These are phyloP conservation scores for Pseudocercospora ulei DNA, from an alignment of 2,329 filamentous ascomycete species.

Conservation along the genomic window DNA sequence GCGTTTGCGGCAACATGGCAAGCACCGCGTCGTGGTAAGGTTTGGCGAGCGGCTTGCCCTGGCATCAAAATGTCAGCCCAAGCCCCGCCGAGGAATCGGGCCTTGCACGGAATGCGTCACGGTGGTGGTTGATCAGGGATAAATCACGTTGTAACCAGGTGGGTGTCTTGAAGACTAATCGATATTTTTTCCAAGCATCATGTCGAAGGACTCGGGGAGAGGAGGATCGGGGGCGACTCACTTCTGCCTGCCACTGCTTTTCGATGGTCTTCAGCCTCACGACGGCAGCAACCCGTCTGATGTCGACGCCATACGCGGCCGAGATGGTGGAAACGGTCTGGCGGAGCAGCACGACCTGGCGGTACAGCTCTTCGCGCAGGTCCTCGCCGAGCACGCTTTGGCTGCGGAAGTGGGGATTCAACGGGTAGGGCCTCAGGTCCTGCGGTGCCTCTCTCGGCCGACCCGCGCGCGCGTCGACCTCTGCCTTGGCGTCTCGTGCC, in stretches of 20 bases:
- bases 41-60: conserved; percentile 67
- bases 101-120: too few species aligned
- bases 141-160: conserved; percentile 68
- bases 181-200: conserved; percentile 71
- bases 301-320: conserved; percentile 65
- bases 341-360: conserved; percentile 54
- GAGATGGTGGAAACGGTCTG: conserved; percentile 66
- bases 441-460: conserved; percentile 25
- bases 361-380: conserved; percentile 64
- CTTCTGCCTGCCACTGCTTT: conserved; percentile 64
- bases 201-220: conserved; percentile 25
- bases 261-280: conserved; percentile 79
- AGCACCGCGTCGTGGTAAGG: conserved; percentile 69
- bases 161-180: conserved; percentile 99
- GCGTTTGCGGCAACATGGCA: conserved; percentile 67
- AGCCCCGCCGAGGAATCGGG: neutral
- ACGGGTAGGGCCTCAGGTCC: conserved; percentile 56
- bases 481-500: conserved; percentile 20
- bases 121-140: too few species aligned
- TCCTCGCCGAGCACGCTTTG: conserved; percentile 63
- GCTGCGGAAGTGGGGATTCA: conserved; percentile 61
- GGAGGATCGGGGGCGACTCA: conserved; percentile 44
- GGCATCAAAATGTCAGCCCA: conserved; percentile 6
- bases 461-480: conserved; percentile 20
- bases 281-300: conserved; percentile 74